Base-by-base conservation (phyloP, 139 green algal genomes). In the Closterium sp. region DNA sequence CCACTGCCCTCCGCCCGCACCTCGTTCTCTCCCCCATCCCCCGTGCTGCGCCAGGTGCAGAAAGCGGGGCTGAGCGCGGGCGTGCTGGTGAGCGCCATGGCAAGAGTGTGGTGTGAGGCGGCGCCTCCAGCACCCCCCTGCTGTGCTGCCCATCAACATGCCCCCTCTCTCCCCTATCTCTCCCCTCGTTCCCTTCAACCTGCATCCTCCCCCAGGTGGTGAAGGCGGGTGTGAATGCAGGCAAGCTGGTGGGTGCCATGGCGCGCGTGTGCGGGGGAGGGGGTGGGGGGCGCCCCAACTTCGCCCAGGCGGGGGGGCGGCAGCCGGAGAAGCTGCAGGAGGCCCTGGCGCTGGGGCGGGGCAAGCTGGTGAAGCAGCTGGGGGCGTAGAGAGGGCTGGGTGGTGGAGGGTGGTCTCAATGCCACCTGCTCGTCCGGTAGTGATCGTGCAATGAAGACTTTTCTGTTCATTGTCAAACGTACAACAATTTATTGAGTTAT, bases 231-330 rank as follows among this genome's bases (percentile, higher is more conserved):
- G 43, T 97, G 34, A 90, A 98, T 30, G 97, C 97, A 10, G 97
- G 97, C 88, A 97, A 97, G 91, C 95, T 99, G 34, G 94, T 98
- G 19, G 97, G 97, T 4, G 91, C 91, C 10, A 93, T 98, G 32
- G 97, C 97, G 33, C 98, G 98, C 94, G 87, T 98, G 66, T 99
- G 97, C 91, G 97, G 97, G 1, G 97, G 97, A 4, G 97, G 97
- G 4, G 97, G 97, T 28, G 97, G 97, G 28, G 97, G 97, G 31
- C 96, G 97, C 91, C 97, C 97, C 2, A 96, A 95, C 32, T 92
- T 98, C 32, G 97, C 97, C 2, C 97, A 98, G 89, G 97, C 97
- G 55, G 97, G 97, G 30, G 97, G 97, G 19, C 97, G 96, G 92
- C 95, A 97, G 86, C 94, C 95, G 0, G 92, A 88, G 34, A 95